Conservation (phyloP, 345 rosid species). For the Diplotaxis tenuifolia region DNA sequence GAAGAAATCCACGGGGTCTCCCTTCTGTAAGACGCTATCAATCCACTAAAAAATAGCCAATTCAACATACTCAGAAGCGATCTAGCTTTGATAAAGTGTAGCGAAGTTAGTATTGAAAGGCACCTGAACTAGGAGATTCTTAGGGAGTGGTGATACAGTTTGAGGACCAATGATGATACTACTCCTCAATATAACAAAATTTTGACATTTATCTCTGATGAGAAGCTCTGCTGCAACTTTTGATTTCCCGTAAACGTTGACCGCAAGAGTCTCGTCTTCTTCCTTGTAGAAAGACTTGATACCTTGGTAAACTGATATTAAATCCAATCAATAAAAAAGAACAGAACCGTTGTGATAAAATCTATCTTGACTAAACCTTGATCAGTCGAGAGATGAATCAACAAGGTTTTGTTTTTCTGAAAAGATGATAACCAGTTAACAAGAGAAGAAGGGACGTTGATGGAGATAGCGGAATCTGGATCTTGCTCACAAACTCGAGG, state of each 20-base stretch:
- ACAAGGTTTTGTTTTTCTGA: slow-evolving; percentile 40
- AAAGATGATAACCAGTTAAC: slow-evolving; percentile 63
- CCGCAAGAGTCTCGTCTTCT: slow-evolving; percentile 71
- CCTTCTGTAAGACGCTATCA: slow-evolving; percentile 64
- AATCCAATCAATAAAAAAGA: background rate
- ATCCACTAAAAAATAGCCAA: slow-evolving; percentile 63
- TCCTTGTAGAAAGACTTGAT: slow-evolving; percentile 88
- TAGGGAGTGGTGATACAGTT: slow-evolving; percentile 79
- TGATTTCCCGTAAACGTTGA: slow-evolving; percentile 84
- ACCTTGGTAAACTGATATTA: slow-evolving; percentile 70
- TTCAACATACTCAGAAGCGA: background rate
- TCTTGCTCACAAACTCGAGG: slow-evolving; percentile 84
- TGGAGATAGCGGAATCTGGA: slow-evolving; percentile 63
- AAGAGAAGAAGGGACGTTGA: slow-evolving; percentile 74
- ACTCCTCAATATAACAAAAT: slow-evolving; percentile 78
- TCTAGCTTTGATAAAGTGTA: background rate
- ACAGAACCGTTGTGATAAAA: too few relatives aligned
- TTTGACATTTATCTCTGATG: slow-evolving; percentile 54
- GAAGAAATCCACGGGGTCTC: slow-evolving; percentile 66
- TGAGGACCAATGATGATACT: slow-evolving; percentile 88
- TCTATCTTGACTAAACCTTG: slow-evolving; percentile 47
- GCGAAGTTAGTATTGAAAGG: background rate
- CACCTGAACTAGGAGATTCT: slow-evolving; percentile 89
- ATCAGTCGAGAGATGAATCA: slow-evolving; percentile 88
- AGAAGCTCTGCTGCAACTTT: slow-evolving; percentile 78